A percentile compares a stretch with the other conserved stretches of the same genome.
Conservation (phyloP, 2,329 filamentous ascomycete species). For the Clonostachys rosea region DNA sequence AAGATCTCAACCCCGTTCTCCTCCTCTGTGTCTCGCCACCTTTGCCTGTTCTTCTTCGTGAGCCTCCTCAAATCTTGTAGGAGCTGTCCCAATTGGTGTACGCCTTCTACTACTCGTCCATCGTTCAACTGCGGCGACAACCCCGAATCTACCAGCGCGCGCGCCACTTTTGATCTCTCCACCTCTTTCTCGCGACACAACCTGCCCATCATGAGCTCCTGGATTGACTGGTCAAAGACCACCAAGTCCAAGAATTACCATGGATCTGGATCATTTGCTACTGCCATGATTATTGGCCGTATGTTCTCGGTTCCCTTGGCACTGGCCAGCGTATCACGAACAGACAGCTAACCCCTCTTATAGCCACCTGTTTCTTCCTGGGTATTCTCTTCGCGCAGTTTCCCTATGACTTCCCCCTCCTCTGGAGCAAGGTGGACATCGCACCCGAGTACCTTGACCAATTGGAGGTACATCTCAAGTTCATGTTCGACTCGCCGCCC, state of each 20-base stretch:
- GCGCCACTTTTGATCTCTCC: too few relatives aligned
- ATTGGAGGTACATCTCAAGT: constrained; percentile 84
- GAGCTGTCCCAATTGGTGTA: too few relatives aligned
- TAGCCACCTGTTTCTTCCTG: constrained; percentile 93
- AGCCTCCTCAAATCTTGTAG: too few relatives aligned
- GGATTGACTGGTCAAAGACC: constrained; percentile 51
- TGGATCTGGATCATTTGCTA: constrained; percentile 75
- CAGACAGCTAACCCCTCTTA: constrained; percentile 1
- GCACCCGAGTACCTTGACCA: constrained; percentile 71
- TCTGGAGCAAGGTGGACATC: constrained; percentile 68
- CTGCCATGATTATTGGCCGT: constrained; percentile 96
- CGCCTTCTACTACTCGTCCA: too few relatives aligned
- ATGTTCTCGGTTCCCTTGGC: constrained; percentile 32
- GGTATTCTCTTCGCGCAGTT: constrained; percentile 95
- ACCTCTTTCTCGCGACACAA: background rate
- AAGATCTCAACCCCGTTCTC: too few relatives aligned
- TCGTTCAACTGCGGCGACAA: too few relatives aligned
- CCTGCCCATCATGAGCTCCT: background rate
- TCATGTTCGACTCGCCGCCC: constrained; percentile 86
- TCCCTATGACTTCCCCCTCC: constrained; percentile 90
- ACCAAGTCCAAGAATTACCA: constrained; percentile 52
- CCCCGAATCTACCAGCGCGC: too few relatives aligned
- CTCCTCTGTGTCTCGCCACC: too few relatives aligned
- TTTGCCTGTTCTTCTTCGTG: too few relatives aligned
- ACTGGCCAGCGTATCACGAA: constrained; percentile 1